Evolutionary conservation across 495 filamentous ascomycete genomes (phyloP).

Genomic region (Amphirosellinia nigrospora): DNA sequence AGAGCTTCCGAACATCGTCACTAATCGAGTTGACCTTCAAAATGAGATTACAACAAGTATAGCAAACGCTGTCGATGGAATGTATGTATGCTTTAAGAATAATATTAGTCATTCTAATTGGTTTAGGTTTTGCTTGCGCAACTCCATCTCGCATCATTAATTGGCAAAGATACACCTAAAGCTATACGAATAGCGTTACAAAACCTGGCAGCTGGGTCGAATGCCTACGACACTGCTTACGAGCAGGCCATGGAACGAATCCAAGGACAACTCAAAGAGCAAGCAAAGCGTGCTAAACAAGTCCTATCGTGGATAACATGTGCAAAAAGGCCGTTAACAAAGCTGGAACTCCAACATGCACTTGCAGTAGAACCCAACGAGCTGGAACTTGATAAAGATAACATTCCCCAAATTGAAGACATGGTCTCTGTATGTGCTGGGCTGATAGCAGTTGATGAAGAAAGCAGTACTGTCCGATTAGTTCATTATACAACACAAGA

Average conservation of each 20-base stretch:
- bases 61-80: conserved; percentile 43
- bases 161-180: conserved; percentile 38
- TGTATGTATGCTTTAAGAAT: conserved; percentile 43
- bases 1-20: conserved; percentile 33
- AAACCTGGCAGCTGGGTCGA: too few species aligned
- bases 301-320: conserved; percentile 56
- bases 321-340: conserved; percentile 47
- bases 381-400: conserved; percentile 45
- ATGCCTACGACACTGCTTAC: too few species aligned
- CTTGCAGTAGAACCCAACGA: conserved; percentile 46
- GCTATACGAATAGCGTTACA: conserved; percentile 42
- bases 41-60: conserved; percentile 43
- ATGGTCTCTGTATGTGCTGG: conserved; percentile 59
- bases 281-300: conserved; percentile 40
- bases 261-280: conserved; percentile 38
- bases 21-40: conserved; percentile 31
- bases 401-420: conserved; percentile 45
- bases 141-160: conserved; percentile 55
- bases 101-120: conserved; percentile 39
- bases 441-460: conserved; percentile 55
- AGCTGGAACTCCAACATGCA: conserved; percentile 55
- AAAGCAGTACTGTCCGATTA: conserved; percentile 41
- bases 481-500: conserved; percentile 14
- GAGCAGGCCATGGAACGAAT: conserved; percentile 34
- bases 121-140: conserved; percentile 61